phyloP scores from a whole-genome alignment of 1,139 yeast species.

The Yueomyces sp. region DNA sequence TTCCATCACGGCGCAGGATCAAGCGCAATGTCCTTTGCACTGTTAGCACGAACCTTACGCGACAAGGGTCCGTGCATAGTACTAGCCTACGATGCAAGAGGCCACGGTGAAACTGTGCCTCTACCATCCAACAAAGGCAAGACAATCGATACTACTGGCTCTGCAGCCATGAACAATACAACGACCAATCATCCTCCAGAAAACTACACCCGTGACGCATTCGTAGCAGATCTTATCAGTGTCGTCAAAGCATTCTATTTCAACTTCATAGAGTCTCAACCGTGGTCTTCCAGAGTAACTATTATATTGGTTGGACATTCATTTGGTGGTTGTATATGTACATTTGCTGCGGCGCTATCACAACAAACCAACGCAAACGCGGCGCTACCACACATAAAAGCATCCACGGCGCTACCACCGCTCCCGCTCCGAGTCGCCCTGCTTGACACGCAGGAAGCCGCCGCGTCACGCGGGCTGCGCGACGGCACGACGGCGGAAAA shows the following conservation, averaged over 20 bases:
- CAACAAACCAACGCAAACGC: too few species aligned
- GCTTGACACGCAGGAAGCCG: too few species aligned
- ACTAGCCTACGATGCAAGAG: slow-evolving; percentile 66
- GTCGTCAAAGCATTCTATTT: slow-evolving; percentile 32
- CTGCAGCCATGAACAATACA: too few species aligned
- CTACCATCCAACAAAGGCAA: too few species aligned
- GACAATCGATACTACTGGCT: slow-evolving; percentile 13
- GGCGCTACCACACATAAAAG: too few species aligned
- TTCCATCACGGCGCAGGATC: slow-evolving; percentile 97
- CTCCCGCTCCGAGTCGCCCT: too few species aligned
- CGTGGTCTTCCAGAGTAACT: slow-evolving; percentile 16
- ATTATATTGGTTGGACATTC: slow-evolving; percentile 74
- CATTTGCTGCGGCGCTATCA: slow-evolving; percentile 22
- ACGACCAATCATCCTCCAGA: slow-evolving; percentile 2
- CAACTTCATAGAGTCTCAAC: slow-evolving; percentile 13
- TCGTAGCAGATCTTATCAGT: slow-evolving; percentile 44
- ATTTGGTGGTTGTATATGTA: slow-evolving; percentile 77
- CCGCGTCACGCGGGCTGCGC: too few species aligned
- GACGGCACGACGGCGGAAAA: too few species aligned
- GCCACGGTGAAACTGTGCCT: slow-evolving; percentile 53
- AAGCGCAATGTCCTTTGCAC: slow-evolving; percentile 64
- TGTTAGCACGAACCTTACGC: slow-evolving; percentile 30
- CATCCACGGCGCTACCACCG: too few species aligned
- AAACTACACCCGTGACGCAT: slow-evolving; percentile 38
- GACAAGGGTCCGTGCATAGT: slow-evolving; percentile 33